Base-by-base conservation (phyloP, 1,284 basidiomycete species). In the Trichosporon coremiiforme region DNA sequence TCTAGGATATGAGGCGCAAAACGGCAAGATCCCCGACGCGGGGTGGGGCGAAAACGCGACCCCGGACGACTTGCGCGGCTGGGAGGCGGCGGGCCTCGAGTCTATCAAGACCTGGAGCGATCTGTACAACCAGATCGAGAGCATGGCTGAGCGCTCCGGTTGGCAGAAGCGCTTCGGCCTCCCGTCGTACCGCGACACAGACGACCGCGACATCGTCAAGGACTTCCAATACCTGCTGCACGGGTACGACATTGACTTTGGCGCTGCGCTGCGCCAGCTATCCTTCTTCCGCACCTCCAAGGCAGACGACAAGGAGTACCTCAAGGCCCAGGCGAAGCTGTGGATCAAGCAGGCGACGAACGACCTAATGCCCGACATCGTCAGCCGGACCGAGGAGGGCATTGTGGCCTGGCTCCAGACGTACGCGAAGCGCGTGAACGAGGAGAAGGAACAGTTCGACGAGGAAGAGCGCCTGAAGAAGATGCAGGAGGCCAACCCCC, bases 101-200 rank as follows among this genome's bases (percentile, higher is more conserved):
- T 81, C 87, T 6, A 84, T 87, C 71, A 64, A 74, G 38, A 75
- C 75, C 38, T 74, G 80, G 87, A 66, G 89, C 89, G 74, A 84
- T 83, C 45, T 87, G 67, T 84, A 88, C 60, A 88, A 89, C 80
- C 83, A 87, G 63, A 86, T 85, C 0, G 88, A 87, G 74, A 85
- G 87, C 4, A 77, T 81, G 9, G 89, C 90, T 70, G 93, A 94
- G 80, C 87, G 85, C 57, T 75, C 78, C 22, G 83, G 90, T 8
- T 89, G 94, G 87, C 86, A 88, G 73, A 89, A 89, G 89, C 90
- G 94, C 15, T 89, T 96, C 25, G 94, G 89, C 0, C 85, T 96
- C 25, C 85, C 85, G 64, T 85, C 85, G 13, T 76, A 84, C 33
- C 85, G 88, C 29, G 71, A 74, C 13, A 65, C 84, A 1, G 85